Percentiles rank a stretch among this genome's conserved stretches.
Conservation (phyloP, 2,329 filamentous ascomycete genomes). For the Trichoderma hamatum region DNA sequence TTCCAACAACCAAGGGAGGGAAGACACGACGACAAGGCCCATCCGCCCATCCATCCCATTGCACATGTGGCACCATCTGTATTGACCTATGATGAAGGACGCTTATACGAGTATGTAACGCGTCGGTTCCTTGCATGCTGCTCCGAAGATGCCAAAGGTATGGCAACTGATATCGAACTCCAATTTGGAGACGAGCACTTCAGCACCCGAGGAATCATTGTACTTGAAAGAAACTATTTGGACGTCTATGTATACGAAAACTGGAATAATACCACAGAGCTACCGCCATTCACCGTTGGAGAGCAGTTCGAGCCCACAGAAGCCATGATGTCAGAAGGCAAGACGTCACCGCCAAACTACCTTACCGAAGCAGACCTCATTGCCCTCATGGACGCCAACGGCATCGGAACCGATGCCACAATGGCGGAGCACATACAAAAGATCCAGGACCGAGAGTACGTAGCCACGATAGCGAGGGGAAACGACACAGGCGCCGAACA, state of each 20-base stretch:
- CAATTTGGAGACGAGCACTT: slow-evolving; percentile 83
- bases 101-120: slow-evolving; percentile 89
- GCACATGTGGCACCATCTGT: slow-evolving; percentile 74
- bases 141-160: slow-evolving; percentile 87
- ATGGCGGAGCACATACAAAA: slow-evolving; percentile 99
- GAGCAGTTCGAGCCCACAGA: slow-evolving; percentile 87
- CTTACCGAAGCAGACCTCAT: slow-evolving; percentile 95
- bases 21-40: slow-evolving; percentile 90
- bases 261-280: slow-evolving; percentile 84
- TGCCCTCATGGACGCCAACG: slow-evolving; percentile 96
- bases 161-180: slow-evolving; percentile 82
- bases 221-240: slow-evolving; percentile 87
- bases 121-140: slow-evolving; percentile 94
- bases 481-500: slow-evolving; percentile 40
- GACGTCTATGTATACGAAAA: slow-evolving; percentile 96
- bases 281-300: slow-evolving; percentile 77
- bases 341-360: slow-evolving; percentile 81
- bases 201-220: slow-evolving; percentile 78
- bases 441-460: slow-evolving; percentile 89
- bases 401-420: slow-evolving; percentile 96
- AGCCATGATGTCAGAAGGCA: slow-evolving; percentile 87
- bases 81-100: slow-evolving; percentile 67
- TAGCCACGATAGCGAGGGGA: slow-evolving; percentile 61
- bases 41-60: slow-evolving; percentile 95
- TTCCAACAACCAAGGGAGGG: slow-evolving; percentile 84